Percentiles rank a stretch among this genome's conserved stretches.
Conservation (phyloP, 441 rosid genomes). For the Omphalea diandra region DNA sequence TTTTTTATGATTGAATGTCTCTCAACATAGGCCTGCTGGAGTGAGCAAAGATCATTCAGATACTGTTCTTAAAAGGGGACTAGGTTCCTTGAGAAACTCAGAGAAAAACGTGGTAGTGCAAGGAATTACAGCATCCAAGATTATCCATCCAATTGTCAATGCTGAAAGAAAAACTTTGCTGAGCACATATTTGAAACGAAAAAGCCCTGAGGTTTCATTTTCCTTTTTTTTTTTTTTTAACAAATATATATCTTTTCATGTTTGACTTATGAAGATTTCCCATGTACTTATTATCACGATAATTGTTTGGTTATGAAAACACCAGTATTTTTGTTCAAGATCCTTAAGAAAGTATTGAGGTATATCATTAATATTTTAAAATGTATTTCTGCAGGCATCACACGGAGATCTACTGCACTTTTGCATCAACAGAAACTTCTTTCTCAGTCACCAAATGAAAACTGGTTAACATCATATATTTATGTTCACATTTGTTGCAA, state of each 20-base stretch:
- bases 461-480: conserved; percentile 49
- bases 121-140: conserved; percentile 28
- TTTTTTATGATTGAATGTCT: conserved; percentile 22
- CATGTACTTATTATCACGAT: neutral
- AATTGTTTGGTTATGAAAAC: conserved; percentile 16
- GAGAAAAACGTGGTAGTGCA: conserved; percentile 34
- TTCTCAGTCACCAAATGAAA: conserved; percentile 59
- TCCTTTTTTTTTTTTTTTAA: neutral
- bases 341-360: neutral
- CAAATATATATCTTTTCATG: too few species aligned
- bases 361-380: conserved; percentile 1
- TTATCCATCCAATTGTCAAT: conserved; percentile 31
- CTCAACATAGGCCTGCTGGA: conserved; percentile 42
- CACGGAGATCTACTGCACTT: conserved; percentile 28
- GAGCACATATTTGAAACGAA: conserved; percentile 65
- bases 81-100: conserved; percentile 29
- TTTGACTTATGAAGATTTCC: conserved; percentile 4
- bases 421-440: conserved; percentile 62
- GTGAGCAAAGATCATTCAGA: conserved; percentile 35
- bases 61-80: conserved; percentile 31
- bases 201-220: conserved; percentile 54
- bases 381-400: conserved; percentile 44
- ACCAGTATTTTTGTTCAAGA: conserved; percentile 4
- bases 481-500: neutral
- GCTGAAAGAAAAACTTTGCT: conserved; percentile 36